Evolutionary conservation across 2,329 filamentous ascomycete genomes (phyloP).

Genomic region (Thielaviopsis populi): DNA sequence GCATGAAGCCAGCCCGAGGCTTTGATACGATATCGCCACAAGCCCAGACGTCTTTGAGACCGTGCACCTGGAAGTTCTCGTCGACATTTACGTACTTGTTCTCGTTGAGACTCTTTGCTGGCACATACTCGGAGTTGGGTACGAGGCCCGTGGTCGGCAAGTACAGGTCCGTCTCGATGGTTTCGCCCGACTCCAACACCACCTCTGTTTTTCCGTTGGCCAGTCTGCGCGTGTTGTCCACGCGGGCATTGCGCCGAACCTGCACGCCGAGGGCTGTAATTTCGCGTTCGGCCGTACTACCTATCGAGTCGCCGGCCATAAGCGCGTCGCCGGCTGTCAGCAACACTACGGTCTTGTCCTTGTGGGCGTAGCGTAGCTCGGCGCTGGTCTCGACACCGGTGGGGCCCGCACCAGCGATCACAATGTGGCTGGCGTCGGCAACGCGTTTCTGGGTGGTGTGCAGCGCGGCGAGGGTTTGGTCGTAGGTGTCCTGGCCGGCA

Average conservation of each 20-base stretch:
- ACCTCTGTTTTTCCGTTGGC: conserved; percentile 36
- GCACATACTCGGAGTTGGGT: conserved; percentile 41
- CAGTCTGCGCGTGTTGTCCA: conserved; percentile 24
- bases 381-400: conserved; percentile 42
- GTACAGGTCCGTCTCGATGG: conserved; percentile 39
- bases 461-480: conserved; percentile 30
- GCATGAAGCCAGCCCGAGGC: conserved; percentile 42
- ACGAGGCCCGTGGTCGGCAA: conserved; percentile 40
- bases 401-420: conserved; percentile 41
- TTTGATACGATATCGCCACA: conserved; percentile 38
- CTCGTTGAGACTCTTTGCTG: conserved; percentile 29
- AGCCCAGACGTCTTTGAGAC: conserved; percentile 35
- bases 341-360: conserved; percentile 35
- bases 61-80: conserved; percentile 34
- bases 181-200: conserved; percentile 31
- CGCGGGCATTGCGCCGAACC: conserved; percentile 30
- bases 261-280: conserved; percentile 39
- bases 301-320: conserved; percentile 31
- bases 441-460: conserved; percentile 29
- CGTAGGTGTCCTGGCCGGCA: conserved; percentile 24
- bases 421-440: conserved; percentile 33
- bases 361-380: conserved; percentile 39
- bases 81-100: conserved; percentile 35
- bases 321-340: conserved; percentile 29
- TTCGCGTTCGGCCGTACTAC: conserved; percentile 30